phyloP scores from a whole-genome alignment of 495 filamentous ascomycete species.

The Corynascus novoguineensis region DNA sequence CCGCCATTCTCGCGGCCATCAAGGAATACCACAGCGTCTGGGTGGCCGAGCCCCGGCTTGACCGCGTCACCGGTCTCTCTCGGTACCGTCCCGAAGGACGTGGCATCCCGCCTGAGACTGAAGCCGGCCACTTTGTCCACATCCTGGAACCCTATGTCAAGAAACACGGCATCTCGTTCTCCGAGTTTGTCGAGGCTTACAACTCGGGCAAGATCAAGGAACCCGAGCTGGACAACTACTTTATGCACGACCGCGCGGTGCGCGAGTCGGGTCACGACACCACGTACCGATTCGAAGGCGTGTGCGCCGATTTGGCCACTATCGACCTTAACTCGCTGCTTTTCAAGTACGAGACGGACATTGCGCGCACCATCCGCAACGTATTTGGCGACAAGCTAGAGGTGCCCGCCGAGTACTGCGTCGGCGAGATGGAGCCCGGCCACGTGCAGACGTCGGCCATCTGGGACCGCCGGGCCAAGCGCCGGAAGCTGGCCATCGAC shows the following conservation, averaged over 20 bases:
- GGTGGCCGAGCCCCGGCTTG: conserved; percentile 73
- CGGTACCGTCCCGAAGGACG: conserved; percentile 84
- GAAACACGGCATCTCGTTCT: conserved; percentile 74
- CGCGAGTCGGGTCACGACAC: conserved; percentile 98
- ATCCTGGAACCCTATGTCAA: conserved; percentile 79
- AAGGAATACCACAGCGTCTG: conserved; percentile 95
- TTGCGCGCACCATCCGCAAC: conserved; percentile 72
- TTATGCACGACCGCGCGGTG: conserved; percentile 89
- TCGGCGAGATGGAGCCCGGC: conserved; percentile 49
- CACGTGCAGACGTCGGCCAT: conserved; percentile 70
- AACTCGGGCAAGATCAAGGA: conserved; percentile 72
- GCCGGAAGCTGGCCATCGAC: conserved; percentile 73
- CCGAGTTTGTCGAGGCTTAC: conserved; percentile 80
- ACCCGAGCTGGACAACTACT: conserved; percentile 88
- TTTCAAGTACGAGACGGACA: conserved; percentile 95
- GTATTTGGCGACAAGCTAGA: conserved; percentile 72
- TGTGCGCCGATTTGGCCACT: conserved; percentile 84
- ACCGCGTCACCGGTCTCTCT: conserved; percentile 75
- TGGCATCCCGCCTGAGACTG: conserved; percentile 91
- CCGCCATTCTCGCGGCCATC: conserved; percentile 80
- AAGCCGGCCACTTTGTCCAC: conserved; percentile 80
- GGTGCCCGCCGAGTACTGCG: conserved; percentile 75
- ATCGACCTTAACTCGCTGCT: conserved; percentile 90
- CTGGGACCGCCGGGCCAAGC: conserved; percentile 83
- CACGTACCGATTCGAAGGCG: conserved; percentile 80